Evolutionary conservation across 192 early-diverging fungal species (phyloP).

Genomic region (Backusella tarrabulga): DNA sequence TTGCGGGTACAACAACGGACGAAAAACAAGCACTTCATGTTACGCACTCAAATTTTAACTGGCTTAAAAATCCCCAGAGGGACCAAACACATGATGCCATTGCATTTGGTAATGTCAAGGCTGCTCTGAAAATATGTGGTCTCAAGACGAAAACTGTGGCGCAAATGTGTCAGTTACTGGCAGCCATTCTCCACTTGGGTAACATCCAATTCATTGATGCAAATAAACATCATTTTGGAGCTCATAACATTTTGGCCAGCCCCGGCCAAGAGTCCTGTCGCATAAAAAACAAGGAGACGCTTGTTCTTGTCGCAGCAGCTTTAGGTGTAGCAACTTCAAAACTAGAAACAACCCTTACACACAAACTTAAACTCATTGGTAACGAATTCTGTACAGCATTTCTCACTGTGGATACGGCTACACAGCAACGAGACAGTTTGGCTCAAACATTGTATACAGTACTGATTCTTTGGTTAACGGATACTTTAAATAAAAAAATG

Average conservation of each 20-base stretch:
- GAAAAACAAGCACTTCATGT: slow-evolving; percentile 69
- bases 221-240: slow-evolving; percentile 36
- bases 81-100: slow-evolving; percentile 44
- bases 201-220: slow-evolving; percentile 81
- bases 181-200: slow-evolving; percentile 89
- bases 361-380: slow-evolving; percentile 68
- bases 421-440: slow-evolving; percentile 65
- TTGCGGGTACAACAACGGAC: slow-evolving; percentile 72
- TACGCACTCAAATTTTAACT: slow-evolving; percentile 53
- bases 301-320: slow-evolving; percentile 59
- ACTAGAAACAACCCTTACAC: slow-evolving; percentile 64
- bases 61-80: slow-evolving; percentile 37
- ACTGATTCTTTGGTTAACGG: slow-evolving; percentile 72
- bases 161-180: slow-evolving; percentile 80
- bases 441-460: slow-evolving; percentile 71
- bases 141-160: slow-evolving; percentile 66
- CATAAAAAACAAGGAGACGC: slow-evolving; percentile 67
- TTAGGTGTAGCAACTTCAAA: slow-evolving; percentile 63
- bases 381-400: slow-evolving; percentile 75
- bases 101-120: slow-evolving; percentile 64
- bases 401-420: slow-evolving; percentile 65
- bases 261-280: slow-evolving; percentile 53
- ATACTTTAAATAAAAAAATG: slow-evolving; percentile 69
- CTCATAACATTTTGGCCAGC: neutral
- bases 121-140: slow-evolving; percentile 59